Percentiles rank a stretch among this genome's conserved stretches.
Evolutionary conservation across 2,329 filamentous ascomycete species (phyloP).

Genomic region (Aspergillus sojae): DNA sequence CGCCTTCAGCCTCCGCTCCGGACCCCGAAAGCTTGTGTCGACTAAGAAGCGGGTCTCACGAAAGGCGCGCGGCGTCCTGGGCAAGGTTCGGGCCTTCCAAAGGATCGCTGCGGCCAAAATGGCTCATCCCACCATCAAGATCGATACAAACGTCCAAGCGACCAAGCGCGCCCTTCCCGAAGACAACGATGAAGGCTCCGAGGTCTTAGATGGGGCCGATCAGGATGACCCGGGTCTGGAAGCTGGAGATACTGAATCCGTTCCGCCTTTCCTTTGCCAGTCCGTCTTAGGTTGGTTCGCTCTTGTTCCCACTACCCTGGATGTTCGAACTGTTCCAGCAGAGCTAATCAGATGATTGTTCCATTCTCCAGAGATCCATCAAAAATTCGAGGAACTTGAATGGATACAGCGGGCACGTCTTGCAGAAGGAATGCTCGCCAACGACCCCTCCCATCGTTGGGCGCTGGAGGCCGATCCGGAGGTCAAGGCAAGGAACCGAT

Average conservation of each 20-base stretch:
- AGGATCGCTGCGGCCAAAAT: constrained; percentile 45
- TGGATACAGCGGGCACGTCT: constrained; percentile 61
- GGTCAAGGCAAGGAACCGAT: constrained; percentile 72
- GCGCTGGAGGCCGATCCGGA: constrained; percentile 61
- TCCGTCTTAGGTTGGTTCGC: constrained; percentile 39
- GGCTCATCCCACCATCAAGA: constrained; percentile 44
- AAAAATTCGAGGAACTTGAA: constrained; percentile 64
- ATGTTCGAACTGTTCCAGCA: neutral
- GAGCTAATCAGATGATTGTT: constrained; percentile 15
- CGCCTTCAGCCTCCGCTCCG: constrained; percentile 31
- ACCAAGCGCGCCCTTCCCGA: constrained; percentile 43
- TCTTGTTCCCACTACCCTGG: constrained; percentile 16
- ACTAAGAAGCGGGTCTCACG: constrained; percentile 38
- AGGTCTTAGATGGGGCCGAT: constrained; percentile 27
- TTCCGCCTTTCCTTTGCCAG: constrained; percentile 44
- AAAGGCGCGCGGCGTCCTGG: constrained; percentile 46
- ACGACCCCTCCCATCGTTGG: constrained; percentile 57
- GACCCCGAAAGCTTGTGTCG: constrained; percentile 32
- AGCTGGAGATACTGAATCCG: constrained; percentile 31
- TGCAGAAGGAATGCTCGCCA: constrained; percentile 46
- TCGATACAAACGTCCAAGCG: constrained; percentile 41
- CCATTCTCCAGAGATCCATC: constrained; percentile 54
- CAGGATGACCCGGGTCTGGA: constrained; percentile 33
- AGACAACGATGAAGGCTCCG: constrained; percentile 36
- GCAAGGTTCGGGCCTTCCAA: constrained; percentile 44